phyloP scores from a whole-genome alignment of 768 basidiomycete genomes.

The Suillus subaureus region DNA sequence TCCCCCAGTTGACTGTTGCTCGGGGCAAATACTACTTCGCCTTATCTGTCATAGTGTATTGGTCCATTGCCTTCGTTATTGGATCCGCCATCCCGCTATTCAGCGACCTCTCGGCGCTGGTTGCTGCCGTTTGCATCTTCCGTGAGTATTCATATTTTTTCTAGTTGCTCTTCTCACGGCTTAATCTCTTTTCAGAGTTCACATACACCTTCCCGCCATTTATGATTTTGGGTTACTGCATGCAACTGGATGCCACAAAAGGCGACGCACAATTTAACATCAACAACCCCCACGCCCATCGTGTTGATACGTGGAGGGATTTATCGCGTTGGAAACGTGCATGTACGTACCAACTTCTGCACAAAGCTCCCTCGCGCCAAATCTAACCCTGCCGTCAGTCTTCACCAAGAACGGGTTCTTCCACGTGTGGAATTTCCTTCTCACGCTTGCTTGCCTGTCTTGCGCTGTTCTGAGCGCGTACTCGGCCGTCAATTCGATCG shows the following conservation, averaged over 20 bases:
- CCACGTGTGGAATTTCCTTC: constrained; percentile 53
- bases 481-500: constrained; percentile 48
- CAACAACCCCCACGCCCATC: constrained; percentile 25
- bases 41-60: constrained; percentile 24
- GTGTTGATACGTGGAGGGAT: constrained; percentile 32
- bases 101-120: constrained; percentile 51
- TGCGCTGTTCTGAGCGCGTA: constrained; percentile 50
- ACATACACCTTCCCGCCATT: constrained; percentile 44
- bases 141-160: constrained; percentile 27
- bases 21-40: constrained; percentile 34
- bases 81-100: constrained; percentile 64
- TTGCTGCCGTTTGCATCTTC: constrained; percentile 64
- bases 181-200: constrained; percentile 30
- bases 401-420: constrained; percentile 36
- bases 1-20: constrained; percentile 48
- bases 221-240: constrained; percentile 32
- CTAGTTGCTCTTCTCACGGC: constrained; percentile 42
- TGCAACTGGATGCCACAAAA: constrained; percentile 31
- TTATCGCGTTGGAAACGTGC: constrained; percentile 33
- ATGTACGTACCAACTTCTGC: constrained; percentile 20
- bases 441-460: constrained; percentile 47
- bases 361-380: background rate
- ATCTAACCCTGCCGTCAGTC: constrained; percentile 14
- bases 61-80: constrained; percentile 49
- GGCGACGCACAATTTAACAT: constrained; percentile 26